Percentiles rank a stretch among this genome's conserved stretches.
Evolutionary conservation across 2,329 filamentous ascomycete species (phyloP).

Genomic region (Thielaviopsis musarum): DNA sequence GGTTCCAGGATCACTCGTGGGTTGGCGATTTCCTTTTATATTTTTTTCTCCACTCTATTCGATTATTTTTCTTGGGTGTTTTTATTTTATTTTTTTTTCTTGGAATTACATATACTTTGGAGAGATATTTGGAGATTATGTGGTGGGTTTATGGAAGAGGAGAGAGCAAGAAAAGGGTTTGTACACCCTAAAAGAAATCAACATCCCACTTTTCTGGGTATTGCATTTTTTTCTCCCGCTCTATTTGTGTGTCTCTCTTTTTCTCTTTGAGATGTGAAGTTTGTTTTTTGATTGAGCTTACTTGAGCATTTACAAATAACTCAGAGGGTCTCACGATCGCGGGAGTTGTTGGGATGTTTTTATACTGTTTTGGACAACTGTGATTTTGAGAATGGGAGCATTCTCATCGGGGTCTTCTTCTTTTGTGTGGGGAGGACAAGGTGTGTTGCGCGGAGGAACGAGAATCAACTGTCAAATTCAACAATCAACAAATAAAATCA

Average conservation of each 20-base stretch:
- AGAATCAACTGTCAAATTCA: background rate
- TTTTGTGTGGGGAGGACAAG: background rate
- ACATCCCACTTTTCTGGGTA: background rate
- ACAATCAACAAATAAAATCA: constrained; percentile 23
- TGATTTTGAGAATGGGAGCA: constrained; percentile 41
- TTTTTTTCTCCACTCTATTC: background rate
- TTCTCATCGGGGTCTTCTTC: background rate
- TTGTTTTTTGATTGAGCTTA: background rate
- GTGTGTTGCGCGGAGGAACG: background rate
- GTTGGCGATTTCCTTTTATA: constrained; percentile 6
- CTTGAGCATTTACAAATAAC: background rate
- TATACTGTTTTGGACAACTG: constrained; percentile 22
- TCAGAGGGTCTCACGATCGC: no score
- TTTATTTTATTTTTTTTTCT: background rate
- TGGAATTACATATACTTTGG: background rate
- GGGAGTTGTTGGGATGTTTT: background rate
- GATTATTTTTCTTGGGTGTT: background rate
- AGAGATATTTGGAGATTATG: background rate
- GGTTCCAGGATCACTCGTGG: constrained; percentile 12
- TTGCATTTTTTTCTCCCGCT: background rate
- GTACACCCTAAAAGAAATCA: background rate
- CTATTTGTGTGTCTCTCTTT: background rate
- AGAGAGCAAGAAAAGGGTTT: background rate
- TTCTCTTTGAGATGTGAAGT: background rate
- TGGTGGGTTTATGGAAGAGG: background rate